Conservation (phyloP, 2,329 filamentous ascomycete genomes). For the Pestalotiopsis sp. region DNA sequence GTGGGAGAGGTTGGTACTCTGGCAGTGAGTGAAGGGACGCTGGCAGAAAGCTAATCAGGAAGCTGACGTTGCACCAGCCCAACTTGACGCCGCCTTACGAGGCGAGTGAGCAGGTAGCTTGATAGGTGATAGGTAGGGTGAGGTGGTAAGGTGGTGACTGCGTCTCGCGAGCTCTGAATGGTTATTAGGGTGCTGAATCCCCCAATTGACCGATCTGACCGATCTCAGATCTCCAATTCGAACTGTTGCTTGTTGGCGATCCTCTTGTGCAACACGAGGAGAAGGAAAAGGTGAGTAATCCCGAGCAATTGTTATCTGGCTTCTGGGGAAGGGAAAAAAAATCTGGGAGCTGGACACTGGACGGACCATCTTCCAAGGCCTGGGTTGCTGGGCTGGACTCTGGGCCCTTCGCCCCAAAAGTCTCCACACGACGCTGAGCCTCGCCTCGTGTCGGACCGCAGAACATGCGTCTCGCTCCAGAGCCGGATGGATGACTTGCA, state of each 20-base stretch:
- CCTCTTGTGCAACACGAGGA: background rate
- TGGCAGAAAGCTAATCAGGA: background rate
- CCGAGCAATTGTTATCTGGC: background rate
- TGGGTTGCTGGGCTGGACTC: background rate
- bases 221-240: background rate
- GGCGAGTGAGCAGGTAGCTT: background rate
- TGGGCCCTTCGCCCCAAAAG: background rate
- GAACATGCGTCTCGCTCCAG: background rate
- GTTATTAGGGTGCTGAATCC: background rate
- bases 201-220: background rate
- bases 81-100: background rate
- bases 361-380: background rate
- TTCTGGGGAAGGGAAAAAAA: background rate
- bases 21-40: no score
- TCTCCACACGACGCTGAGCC: background rate
- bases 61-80: background rate
- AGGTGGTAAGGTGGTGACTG: no score
- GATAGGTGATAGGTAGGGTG: no score
- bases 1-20: no score
- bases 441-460: background rate
- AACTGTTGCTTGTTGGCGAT: background rate
- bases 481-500: background rate
- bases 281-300: background rate
- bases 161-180: background rate
- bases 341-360: background rate